Evolutionary conservation across 2,329 filamentous ascomycete species (phyloP).

Genomic region (Biscogniauxia mediterranea): DNA sequence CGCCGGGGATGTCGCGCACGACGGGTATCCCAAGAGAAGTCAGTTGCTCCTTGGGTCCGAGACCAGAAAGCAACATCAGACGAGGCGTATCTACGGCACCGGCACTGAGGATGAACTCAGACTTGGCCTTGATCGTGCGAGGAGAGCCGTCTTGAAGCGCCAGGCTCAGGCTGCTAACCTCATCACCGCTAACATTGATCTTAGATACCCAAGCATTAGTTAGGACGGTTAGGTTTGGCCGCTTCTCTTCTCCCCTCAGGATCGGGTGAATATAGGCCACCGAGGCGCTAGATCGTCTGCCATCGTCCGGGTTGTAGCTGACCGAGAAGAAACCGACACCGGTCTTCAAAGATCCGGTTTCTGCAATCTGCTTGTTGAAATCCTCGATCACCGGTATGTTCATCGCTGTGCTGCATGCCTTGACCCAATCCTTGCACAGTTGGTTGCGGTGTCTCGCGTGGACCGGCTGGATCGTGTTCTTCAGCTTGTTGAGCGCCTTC

Average conservation of each 20-base stretch:
- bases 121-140: constrained; percentile 60
- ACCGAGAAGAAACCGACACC: constrained; percentile 90
- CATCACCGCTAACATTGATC: constrained; percentile 68
- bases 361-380: constrained; percentile 81
- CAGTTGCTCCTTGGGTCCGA: constrained; percentile 55
- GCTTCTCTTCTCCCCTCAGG: constrained; percentile 75
- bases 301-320: constrained; percentile 86
- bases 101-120: constrained; percentile 76
- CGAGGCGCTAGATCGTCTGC: constrained; percentile 78
- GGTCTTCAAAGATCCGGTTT: constrained; percentile 68
- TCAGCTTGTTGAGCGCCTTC: constrained; percentile 76
- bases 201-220: constrained; percentile 87
- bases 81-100: constrained; percentile 81
- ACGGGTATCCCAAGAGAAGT: constrained; percentile 52
- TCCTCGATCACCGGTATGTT: constrained; percentile 78
- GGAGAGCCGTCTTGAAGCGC: constrained; percentile 53
- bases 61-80: constrained; percentile 56
- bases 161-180: constrained; percentile 71
- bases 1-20: constrained; percentile 57
- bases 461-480: constrained; percentile 88
- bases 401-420: constrained; percentile 75
- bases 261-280: constrained; percentile 94
- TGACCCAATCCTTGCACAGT: constrained; percentile 86
- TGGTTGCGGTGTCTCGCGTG: constrained; percentile 84
- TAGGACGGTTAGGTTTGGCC: constrained; percentile 80